Base-by-base conservation (phyloP, 2,329 filamentous ascomycete species). In the Aspergillus caelatus region DNA sequence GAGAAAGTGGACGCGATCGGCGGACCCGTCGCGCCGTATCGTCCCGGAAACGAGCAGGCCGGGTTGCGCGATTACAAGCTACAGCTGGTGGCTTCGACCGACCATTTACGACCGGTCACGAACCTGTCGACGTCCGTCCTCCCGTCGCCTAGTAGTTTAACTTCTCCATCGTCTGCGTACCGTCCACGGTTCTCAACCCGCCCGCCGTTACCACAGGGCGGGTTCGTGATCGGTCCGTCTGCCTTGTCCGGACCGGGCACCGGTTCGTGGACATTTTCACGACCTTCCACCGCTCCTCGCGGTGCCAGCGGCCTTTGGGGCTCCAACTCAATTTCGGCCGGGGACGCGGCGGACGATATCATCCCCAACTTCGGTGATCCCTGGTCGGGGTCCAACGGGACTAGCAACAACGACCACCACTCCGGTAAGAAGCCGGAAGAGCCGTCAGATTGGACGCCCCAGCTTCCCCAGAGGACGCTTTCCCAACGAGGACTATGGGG, bases 31-130 rank as follows among this genome's bases (percentile, higher is more conserved):
- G 34, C 43, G 19, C 54, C 48, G 36, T 66, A 61, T 26, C 46
- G 55, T 12, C 32, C 58, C 14, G 12, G 19, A 16, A 48, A 39
- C 34, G 58, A 69, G 28, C 65, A 53, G 21, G 70, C 72, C 6
- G 67, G 86, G 39, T 78, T 83, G n/a, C 80, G 83, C 3, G 78
- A 83, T 12, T 89, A 88, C 70, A 83, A 86, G 36, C 80, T 89
- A 76, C 85, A 84, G 68, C 73, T 89, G 32, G 78, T 87, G 36
- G 85, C 86, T 14, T 89, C 87, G 0, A 83, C 84, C 16, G 87
- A 89, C 62, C 88, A 90, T 72, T 78, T 89, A 12, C 83, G 86
- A 30, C 78, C 82, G 10, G 82, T 82, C 21, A 74, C 72, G 16
- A 78, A 78, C 57, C 74, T 75, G 48, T 69, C 77, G 62, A 72